These are phyloP conservation scores for Euphorbia corollata DNA, from an alignment of 441 rosid species.

Conservation along the genomic window DNA sequence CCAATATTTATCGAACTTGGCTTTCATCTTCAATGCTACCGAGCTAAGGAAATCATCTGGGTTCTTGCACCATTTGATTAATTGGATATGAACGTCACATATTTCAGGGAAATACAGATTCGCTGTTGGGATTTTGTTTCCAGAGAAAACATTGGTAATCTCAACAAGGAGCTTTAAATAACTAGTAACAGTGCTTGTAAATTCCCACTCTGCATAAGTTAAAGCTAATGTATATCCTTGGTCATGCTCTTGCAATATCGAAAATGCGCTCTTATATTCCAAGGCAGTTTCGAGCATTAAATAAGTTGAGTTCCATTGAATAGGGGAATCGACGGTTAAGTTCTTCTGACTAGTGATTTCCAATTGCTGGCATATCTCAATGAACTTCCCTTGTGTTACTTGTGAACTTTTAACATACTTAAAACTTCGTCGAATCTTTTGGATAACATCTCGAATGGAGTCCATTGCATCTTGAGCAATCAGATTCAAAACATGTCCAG, in stretches of 20 bases:
- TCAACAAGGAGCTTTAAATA: slow-evolving; percentile 59
- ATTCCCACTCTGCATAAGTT: slow-evolving; percentile 75
- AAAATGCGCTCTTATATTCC: slow-evolving; percentile 55
- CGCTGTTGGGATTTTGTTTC: slow-evolving; percentile 61
- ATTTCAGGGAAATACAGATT: slow-evolving; percentile 79
- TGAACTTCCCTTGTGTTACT: slow-evolving; percentile 52
- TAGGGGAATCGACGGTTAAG: slow-evolving; percentile 55
- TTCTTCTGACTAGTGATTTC: slow-evolving; percentile 53
- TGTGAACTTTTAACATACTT: slow-evolving; percentile 77
- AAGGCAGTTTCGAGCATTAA: slow-evolving; percentile 69
- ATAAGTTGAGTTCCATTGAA: slow-evolving; percentile 65
- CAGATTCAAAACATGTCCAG: slow-evolving; percentile 53
- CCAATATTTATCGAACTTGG: slow-evolving; percentile 76
- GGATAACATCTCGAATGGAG: slow-evolving; percentile 50
- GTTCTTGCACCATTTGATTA: slow-evolving; percentile 87
- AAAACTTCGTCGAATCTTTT: slow-evolving; percentile 65
- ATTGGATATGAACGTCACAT: slow-evolving; percentile 72
- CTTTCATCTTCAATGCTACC: slow-evolving; percentile 64
- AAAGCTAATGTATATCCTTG: slow-evolving; percentile 39
- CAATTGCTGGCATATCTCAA: slow-evolving; percentile 59
- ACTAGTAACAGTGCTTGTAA: slow-evolving; percentile 49
- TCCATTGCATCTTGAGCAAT: slow-evolving; percentile 65
- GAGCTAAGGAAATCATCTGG: slow-evolving; percentile 58
- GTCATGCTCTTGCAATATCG: slow-evolving; percentile 59
- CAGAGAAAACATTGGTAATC: slow-evolving; percentile 46